Evolutionary conservation across 2,329 filamentous ascomycete species (phyloP), one percentile per base, ranked within the genome.

Genomic region (Colletotrichum lentis): DNA sequence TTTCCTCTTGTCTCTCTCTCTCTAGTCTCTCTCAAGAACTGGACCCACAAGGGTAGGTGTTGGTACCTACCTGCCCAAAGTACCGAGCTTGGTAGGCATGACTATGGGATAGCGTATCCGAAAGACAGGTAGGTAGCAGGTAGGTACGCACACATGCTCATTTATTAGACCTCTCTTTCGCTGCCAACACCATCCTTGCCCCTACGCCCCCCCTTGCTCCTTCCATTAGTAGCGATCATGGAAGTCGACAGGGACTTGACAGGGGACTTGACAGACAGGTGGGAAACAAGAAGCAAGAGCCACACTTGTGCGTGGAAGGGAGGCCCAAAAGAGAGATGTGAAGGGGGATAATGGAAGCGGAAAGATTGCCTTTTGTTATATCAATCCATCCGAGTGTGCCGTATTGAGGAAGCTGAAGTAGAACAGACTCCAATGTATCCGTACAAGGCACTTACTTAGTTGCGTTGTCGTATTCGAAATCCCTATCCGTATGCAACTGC

Each of bases 11-110:
- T 54, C 50, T 44, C 16, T 22, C 41, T 53, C 31, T n/a, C 39
- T 62, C 50, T 47, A 22, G 16, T 54, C 50, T 44, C 16, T 22
- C 41, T 53, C 31, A 18, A 14, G 44, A 47, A 56, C 35, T 37
- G 52, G 58, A 50, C 57, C 54, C 61, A 68, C 64, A 49, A 20
- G 18, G 18, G 27, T 31, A 1, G 37, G 27, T n/a, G 18, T 35
- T 35, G 27, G 49, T 18, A 52, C 27, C 27, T 31, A 31, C 27
- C 27, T 31, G 2, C 27, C 27, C 7, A 31, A 31, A 8, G 27
- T 8, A 31, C 27, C 27, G 2, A 31, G 27, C 7, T 10, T 10
- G 27, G 27, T 31, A 31, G 27, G 27, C 27, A 31, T 10, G 27
- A 8, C 27, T 27, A 7, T 27, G 27, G 27, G 27, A 27, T 27